Percentiles rank a stretch among this genome's conserved stretches.
These are phyloP conservation scores for Pythium sp. DNA, from an alignment of 352 stramenopile genomes.

Conservation along the genomic window DNA sequence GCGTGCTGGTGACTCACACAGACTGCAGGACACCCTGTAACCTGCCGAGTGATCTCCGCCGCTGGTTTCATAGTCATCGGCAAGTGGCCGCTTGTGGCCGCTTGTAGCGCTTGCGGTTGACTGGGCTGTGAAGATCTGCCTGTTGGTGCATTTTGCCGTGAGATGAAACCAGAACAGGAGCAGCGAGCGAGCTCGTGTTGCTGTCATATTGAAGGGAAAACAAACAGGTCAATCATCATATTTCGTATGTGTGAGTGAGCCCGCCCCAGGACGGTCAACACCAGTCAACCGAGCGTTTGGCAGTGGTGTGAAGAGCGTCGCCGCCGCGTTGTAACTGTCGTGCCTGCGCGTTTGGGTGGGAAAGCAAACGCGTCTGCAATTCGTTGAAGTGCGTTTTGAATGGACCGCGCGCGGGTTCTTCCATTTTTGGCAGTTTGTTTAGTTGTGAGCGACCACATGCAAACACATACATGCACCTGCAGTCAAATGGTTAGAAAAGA, in stretches of 20 bases:
- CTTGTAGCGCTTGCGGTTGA: not conserved
- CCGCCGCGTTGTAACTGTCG: conserved; percentile 8
- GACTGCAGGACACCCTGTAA: no score
- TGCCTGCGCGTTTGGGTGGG: conserved; percentile 8
- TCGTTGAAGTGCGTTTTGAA: conserved; percentile 8
- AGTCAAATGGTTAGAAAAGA: not conserved
- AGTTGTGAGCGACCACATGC: not conserved
- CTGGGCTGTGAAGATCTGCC: no score
- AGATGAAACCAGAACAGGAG: not conserved
- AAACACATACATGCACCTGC: not conserved
- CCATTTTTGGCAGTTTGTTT: not conserved
- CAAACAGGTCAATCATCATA: not conserved
- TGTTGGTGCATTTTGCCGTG: not conserved
- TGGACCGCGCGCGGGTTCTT: conserved; percentile 6
- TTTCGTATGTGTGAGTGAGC: not conserved
- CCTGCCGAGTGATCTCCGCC: no score
- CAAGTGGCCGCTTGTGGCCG: not conserved
- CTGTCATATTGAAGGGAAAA: not conserved
- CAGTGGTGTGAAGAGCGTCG: not conserved
- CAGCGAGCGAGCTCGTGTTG: not conserved
- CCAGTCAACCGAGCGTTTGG: not conserved
- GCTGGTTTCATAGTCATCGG: no score
- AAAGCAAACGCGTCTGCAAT: not conserved
- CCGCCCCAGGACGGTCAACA: not conserved
- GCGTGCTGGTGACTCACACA: not conserved